phyloP scores from a whole-genome alignment of 1,284 basidiomycete genomes.

The Vanrija pseudolonga region DNA sequence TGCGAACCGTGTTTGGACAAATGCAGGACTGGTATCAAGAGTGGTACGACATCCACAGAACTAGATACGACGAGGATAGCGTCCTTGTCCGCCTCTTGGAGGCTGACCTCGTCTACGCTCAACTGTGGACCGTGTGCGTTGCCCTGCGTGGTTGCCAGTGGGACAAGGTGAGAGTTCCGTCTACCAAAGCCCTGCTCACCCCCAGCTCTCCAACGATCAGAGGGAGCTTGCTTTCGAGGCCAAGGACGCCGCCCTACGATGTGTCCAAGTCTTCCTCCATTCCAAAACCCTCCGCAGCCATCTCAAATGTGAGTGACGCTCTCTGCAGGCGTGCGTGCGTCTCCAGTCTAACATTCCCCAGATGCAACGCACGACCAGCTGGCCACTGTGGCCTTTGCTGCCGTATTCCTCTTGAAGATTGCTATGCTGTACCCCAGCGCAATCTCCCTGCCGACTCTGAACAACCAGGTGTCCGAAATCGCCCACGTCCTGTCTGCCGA shows the following conservation, averaged over 20 bases:
- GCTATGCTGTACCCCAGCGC: conserved; percentile 45
- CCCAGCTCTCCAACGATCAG: conserved; percentile 66
- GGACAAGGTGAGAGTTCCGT: conserved; percentile 72
- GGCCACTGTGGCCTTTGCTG: conserved; percentile 86
- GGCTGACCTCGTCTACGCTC: conserved; percentile 83
- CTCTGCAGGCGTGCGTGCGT: too few species aligned
- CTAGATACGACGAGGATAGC: conserved; percentile 64
- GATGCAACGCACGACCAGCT: conserved; percentile 91
- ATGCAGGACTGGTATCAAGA: conserved; percentile 72
- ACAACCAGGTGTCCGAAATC: conserved; percentile 41
- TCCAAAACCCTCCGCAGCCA: conserved; percentile 36
- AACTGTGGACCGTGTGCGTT: conserved; percentile 89
- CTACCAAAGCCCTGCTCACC: background rate
- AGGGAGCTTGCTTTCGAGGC: conserved; percentile 89
- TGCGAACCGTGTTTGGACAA: conserved; percentile 75
- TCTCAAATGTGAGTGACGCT: conserved; percentile 36
- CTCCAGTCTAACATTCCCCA: background rate
- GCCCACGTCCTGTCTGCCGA: conserved; percentile 44
- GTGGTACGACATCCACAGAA: conserved; percentile 75
- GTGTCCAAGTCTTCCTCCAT: conserved; percentile 55
- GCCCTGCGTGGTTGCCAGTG: conserved; percentile 83
- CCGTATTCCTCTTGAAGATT: conserved; percentile 82
- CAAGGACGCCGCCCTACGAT: conserved; percentile 82
- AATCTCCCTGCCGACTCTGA: conserved; percentile 35
- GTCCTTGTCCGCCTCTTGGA: conserved; percentile 78